These are phyloP conservation scores for Cutaneotrichosporon cyanovorans DNA, from an alignment of 1,284 basidiomycete species.

Conservation along the genomic window DNA sequence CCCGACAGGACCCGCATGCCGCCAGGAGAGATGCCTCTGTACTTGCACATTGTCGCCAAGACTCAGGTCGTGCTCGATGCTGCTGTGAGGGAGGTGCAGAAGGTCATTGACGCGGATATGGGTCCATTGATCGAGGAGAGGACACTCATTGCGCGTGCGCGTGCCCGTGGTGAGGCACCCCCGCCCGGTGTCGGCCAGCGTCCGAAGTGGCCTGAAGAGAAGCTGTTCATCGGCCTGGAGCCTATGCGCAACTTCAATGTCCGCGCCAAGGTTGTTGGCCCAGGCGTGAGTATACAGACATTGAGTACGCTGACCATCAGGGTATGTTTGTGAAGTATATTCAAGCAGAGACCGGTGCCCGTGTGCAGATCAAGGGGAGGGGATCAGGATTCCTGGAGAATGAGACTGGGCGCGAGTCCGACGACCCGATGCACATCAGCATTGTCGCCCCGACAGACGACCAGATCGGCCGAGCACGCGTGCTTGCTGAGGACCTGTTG, in stretches of 20 bases:
- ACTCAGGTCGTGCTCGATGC: constrained; percentile 69
- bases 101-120: constrained; percentile 74
- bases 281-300: constrained; percentile 55
- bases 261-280: constrained; percentile 93
- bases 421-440: constrained; percentile 90
- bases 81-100: constrained; percentile 75
- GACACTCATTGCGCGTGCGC: constrained; percentile 44
- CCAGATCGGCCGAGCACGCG: constrained; percentile 78
- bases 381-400: constrained; percentile 94
- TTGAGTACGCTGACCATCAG: constrained; percentile 43
- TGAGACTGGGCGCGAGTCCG: constrained; percentile 81
- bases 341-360: constrained; percentile 87
- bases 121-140: constrained; percentile 83
- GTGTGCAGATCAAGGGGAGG: constrained; percentile 95
- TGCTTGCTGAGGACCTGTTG: constrained; percentile 79
- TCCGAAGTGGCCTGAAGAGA: constrained; percentile 95
- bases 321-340: constrained; percentile 98
- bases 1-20: constrained; percentile 82
- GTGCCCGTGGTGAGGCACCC: constrained; percentile 35
- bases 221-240: constrained; percentile 77
- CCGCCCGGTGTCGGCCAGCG: constrained; percentile 29
- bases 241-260: constrained; percentile 94
- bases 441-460: constrained; percentile 85
- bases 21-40: constrained; percentile 86
- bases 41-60: constrained; percentile 84